Evolutionary conservation across 2,329 filamentous ascomycete genomes (phyloP).

Genomic region (Gremmenia infestans): DNA sequence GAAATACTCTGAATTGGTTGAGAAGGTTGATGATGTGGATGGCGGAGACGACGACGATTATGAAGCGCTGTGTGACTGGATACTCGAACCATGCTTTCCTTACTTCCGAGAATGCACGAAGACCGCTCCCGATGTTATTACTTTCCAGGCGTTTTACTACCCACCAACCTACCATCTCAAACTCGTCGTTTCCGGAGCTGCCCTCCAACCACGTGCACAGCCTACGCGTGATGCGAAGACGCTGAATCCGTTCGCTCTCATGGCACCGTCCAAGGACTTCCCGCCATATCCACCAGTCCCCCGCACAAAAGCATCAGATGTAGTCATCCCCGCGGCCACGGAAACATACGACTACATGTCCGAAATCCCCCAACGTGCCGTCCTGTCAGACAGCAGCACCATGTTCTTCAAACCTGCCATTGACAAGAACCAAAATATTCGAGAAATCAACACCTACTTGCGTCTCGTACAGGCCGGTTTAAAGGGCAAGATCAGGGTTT

Average conservation of each 20-base stretch:
- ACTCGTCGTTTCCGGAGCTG: conserved; percentile 8
- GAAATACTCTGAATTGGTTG: conserved; percentile 9
- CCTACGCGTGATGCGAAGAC: conserved; percentile 7
- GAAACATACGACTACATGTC: conserved; percentile 6
- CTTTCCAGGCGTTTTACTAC: conserved; percentile 12
- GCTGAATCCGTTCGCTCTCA: conserved; percentile 12
- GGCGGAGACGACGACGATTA: conserved; percentile 9
- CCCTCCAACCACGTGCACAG: conserved; percentile 3
- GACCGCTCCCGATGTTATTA: conserved; percentile 7
- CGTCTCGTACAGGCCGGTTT: conserved; percentile 7
- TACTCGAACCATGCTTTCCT: conserved; percentile 13
- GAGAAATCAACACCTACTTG: conserved; percentile 11
- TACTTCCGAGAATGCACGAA: conserved; percentile 11
- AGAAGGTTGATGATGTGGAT: conserved; percentile 4
- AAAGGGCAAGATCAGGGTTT: conserved; percentile 6
- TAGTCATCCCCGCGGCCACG: neutral
- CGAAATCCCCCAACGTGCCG: conserved; percentile 9
- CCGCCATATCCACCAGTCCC: conserved; percentile 6
- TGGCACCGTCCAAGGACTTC: conserved; percentile 9
- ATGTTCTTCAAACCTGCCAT: conserved; percentile 8
- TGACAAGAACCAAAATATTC: conserved; percentile 9
- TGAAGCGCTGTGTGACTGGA: conserved; percentile 11
- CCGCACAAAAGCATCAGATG: conserved; percentile 4
- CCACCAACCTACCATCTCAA: conserved; percentile 13
- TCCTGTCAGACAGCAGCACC: conserved; percentile 5